Conservation (phyloP, 768 basidiomycete genomes). For the Glaciozyma antarctica region DNA sequence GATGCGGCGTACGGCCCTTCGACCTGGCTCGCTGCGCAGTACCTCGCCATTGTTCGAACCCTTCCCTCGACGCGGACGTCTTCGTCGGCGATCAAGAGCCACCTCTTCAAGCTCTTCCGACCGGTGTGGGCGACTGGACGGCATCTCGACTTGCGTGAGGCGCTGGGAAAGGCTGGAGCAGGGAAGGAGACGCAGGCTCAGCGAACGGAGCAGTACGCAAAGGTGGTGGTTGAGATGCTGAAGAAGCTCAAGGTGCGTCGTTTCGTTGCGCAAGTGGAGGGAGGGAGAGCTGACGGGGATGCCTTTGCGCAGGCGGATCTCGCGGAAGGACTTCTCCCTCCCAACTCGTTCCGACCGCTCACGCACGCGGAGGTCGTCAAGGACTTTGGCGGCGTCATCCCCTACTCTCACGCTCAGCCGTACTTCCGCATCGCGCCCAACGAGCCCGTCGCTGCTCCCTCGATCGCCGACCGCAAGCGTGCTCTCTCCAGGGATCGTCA, state of each 20-base stretch:
- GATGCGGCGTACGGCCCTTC: conserved; percentile 18
- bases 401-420: conserved; percentile 65
- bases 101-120: conserved; percentile 83
- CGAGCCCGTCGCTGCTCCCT: conserved; percentile 20
- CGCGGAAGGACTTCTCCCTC: conserved; percentile 7
- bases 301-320: conserved; percentile 7
- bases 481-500: conserved; percentile 19
- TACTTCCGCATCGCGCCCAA: conserved; percentile 48
- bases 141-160: conserved; percentile 63
- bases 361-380: conserved; percentile 15
- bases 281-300: neutral
- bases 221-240: conserved; percentile 55
- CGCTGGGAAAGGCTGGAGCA: conserved; percentile 47
- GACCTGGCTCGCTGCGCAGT: conserved; percentile 64
- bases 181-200: conserved; percentile 31
- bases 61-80: conserved; percentile 56
- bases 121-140: conserved; percentile 52
- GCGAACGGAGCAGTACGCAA: conserved; percentile 47
- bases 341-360: conserved; percentile 17
- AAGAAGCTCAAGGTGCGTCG: conserved; percentile 49
- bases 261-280: neutral
- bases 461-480: conserved; percentile 9
- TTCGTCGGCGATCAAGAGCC: conserved; percentile 72
- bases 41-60: conserved; percentile 64
- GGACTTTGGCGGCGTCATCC: conserved; percentile 40